Percentiles rank a stretch among this genome's conserved stretches.
These are phyloP conservation scores for Tripterygium wilfordii DNA, from an alignment of 177 flowering plant species.

Conservation along the genomic window DNA sequence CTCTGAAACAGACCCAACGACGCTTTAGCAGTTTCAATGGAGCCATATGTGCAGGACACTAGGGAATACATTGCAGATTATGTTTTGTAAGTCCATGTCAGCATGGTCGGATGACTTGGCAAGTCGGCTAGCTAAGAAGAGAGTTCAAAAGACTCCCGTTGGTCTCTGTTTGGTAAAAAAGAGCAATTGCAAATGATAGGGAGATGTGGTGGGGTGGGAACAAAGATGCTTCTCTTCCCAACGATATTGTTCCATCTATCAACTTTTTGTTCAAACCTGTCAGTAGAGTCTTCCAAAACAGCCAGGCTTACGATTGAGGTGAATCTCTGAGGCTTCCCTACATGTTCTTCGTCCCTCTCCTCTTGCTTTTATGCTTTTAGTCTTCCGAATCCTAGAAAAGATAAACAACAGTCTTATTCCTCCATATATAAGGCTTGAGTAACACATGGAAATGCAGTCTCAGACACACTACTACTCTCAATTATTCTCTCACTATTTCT, in stretches of 20 bases:
- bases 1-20: no score
- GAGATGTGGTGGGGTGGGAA: constrained; percentile 35
- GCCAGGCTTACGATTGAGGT: constrained; percentile 45
- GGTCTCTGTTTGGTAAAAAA: constrained; percentile 32
- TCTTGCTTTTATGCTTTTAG: constrained; percentile 21
- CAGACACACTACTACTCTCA: constrained; percentile 15
- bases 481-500: constrained; percentile 15
- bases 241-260: constrained; percentile 44
- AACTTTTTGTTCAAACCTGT: constrained; percentile 50
- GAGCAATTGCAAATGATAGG: constrained; percentile 49
- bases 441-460: constrained; percentile 18
- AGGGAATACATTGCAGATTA: no score
- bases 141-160: constrained; percentile 17
- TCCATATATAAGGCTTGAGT: constrained; percentile 39
- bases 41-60: no score
- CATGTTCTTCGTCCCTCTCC: constrained; percentile 31
- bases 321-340: constrained; percentile 41
- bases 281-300: constrained; percentile 53
- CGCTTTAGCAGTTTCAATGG: no score
- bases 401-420: constrained; percentile 33
- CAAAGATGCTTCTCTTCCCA: constrained; percentile 79
- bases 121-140: constrained; percentile 10
- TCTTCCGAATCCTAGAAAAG: constrained; percentile 28
- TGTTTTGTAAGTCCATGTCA: constrained; percentile 17
- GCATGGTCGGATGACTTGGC: constrained; percentile 34